Conservation (phyloP, 2,329 filamentous ascomycete species). For the Penicillium sp. region DNA sequence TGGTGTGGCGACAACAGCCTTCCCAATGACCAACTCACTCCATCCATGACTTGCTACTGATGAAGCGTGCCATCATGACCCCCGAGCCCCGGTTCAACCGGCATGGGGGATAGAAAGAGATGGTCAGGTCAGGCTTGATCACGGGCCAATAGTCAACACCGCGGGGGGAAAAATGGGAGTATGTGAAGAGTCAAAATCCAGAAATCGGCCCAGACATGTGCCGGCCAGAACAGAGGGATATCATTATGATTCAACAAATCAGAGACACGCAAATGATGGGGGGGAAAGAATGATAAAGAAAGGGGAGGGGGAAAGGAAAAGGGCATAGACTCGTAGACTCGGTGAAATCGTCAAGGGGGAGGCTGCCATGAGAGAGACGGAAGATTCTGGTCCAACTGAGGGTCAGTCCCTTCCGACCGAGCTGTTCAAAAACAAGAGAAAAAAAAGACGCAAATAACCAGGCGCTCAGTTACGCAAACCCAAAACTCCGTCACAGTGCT, state of each 20-base stretch:
- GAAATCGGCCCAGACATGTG: conserved; percentile 11
- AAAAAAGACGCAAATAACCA: too few species aligned
- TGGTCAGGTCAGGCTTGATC: too few species aligned
- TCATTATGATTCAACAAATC: conserved; percentile 24
- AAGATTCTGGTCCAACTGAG: not conserved
- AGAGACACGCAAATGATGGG: conserved; percentile 12
- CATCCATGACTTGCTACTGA: too few species aligned
- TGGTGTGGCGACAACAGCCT: too few species aligned
- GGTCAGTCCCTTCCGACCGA: conserved; percentile 9
- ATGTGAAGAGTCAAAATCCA: conserved; percentile 5
- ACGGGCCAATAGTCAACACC: not conserved
- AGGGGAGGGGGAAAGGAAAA: conserved; percentile 6
- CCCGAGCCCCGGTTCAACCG: too few species aligned
- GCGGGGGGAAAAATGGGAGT: conserved; percentile 5
- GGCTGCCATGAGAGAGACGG: not conserved
- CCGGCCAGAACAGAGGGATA: conserved; percentile 25
- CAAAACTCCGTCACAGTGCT: not conserved
- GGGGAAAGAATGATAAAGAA: not conserved
- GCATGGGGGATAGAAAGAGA: too few species aligned
- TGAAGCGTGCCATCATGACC: too few species aligned
- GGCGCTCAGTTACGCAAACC: too few species aligned
- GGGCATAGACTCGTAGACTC: conserved; percentile 24
- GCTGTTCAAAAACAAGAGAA: not conserved
- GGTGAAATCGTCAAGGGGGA: conserved; percentile 20
- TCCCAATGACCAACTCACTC: too few species aligned